Conservation (phyloP, 2,329 filamentous ascomycete genomes). For the Dryadomyces sulphureus region DNA sequence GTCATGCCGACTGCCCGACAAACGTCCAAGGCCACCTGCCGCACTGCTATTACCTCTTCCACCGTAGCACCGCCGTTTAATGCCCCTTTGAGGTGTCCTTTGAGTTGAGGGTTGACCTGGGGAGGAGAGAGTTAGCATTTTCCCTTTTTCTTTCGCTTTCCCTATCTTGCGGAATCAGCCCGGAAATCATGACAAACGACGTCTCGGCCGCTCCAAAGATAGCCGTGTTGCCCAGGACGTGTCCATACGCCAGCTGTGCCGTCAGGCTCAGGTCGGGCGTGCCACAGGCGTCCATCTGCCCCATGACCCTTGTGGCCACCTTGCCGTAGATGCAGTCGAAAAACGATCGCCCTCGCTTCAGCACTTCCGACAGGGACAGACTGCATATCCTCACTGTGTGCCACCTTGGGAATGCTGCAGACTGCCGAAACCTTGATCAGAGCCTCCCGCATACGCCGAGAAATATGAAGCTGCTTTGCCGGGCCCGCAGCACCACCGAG, state of each 20-base stretch:
- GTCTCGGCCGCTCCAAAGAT: constrained; percentile 31
- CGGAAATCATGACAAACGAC: constrained; percentile 35
- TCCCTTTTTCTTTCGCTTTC: background rate
- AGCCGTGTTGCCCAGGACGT: constrained; percentile 30
- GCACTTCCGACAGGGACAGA: constrained; percentile 18
- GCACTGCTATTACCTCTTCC: constrained; percentile 32
- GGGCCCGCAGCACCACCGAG: constrained; percentile 18
- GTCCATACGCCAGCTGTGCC: constrained; percentile 32
- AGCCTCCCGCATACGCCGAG: constrained; percentile 31
- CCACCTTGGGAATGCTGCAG: constrained; percentile 33
- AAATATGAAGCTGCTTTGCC: constrained; percentile 26
- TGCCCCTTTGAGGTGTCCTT: constrained; percentile 35
- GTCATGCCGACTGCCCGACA: constrained; percentile 32
- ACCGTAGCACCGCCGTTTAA: constrained; percentile 33
- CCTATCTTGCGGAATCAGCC: constrained; percentile 32
- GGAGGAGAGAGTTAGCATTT: background rate
- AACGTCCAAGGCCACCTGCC: constrained; percentile 27
- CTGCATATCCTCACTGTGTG: background rate
- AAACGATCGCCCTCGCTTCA: constrained; percentile 28
- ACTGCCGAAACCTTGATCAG: constrained; percentile 32
- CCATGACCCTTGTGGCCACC: constrained; percentile 29
- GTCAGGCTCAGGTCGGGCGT: constrained; percentile 33
- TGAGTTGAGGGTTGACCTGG: constrained; percentile 35
- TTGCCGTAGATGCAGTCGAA: constrained; percentile 35
- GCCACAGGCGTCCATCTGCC: constrained; percentile 31